Base-by-base conservation (phyloP, 768 basidiomycete species). In the Panaeolus cyanescens region DNA sequence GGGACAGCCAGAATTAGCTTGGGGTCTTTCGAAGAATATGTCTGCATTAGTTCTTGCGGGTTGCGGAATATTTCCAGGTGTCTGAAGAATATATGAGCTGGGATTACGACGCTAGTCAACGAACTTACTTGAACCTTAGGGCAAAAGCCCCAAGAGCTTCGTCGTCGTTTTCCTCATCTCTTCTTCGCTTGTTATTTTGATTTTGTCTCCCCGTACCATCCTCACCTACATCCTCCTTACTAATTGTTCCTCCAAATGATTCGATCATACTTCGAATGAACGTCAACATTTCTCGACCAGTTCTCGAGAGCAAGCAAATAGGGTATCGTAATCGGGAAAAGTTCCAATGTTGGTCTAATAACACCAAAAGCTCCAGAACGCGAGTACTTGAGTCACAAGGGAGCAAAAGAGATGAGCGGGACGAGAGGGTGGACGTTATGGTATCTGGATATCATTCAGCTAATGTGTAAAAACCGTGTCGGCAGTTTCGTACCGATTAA, bases 261-360 rank as follows among this genome's bases (percentile, higher is more conserved):
- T 99, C 97, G 86, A 97, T 96, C 92, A 99, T 91, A 79, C 93
- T 96, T 61, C 95, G 79, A 28, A 97, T 93, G 69, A 95, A 94
- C 1, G 92, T 90, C 33, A 97, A 75, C 90, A 97, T 96, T 74
- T 99, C 96, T 62, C 89, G 85, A 2, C 91, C 95, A 5, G 95
- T 96, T 32, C 90, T 84, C 54, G 92, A 92, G 36, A 99, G 83
- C n/a, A 99, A 84, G 72, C 96, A 99, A 33, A 99, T 92, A 0
- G 96, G 97, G 73, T 83, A 92, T 71, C 85, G 85, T 55, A 91
- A 84, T 42, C 87, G 85, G 0, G 92, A 91, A 73, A 87, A 99
- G 60, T 90, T 90, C 97, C 97, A 99, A 70, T 99, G 95, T 69
- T 98, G 95, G 71, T 99, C 97, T 31, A 99, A 86, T 5, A 99